These are phyloP conservation scores for Eryngium alpinum DNA, from an alignment of 140 eudicot genomes.

Conservation along the genomic window DNA sequence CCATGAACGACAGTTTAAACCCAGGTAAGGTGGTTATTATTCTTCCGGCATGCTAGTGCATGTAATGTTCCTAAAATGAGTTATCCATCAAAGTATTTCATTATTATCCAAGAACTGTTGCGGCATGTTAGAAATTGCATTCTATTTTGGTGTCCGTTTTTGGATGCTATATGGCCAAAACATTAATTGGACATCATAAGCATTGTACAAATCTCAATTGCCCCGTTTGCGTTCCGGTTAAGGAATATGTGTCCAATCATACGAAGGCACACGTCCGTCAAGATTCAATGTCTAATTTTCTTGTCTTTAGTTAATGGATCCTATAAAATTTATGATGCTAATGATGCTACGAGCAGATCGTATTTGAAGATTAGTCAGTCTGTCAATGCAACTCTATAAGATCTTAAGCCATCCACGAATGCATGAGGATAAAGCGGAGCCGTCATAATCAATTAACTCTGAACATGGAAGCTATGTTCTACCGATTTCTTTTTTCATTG, in stretches of 20 bases:
- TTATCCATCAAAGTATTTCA: conserved; percentile 52
- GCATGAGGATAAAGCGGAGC: conserved; percentile 54
- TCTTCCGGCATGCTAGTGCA: conserved; percentile 73
- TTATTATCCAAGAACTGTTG: conserved; percentile 50
- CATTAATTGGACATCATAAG: conserved; percentile 44
- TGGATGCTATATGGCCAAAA: conserved; percentile 46
- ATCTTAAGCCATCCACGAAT: conserved; percentile 58
- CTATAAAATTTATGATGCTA: conserved; percentile 29
- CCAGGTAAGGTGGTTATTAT: conserved; percentile 73
- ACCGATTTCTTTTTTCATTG: conserved; percentile 33
- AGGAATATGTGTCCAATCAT: conserved; percentile 30
- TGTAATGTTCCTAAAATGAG: conserved; percentile 65
- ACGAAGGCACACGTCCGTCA: conserved; percentile 32
- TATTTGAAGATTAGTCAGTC: conserved; percentile 34
- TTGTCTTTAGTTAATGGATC: conserved; percentile 28
- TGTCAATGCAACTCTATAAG: conserved; percentile 35
- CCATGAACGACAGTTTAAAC: conserved; percentile 49
- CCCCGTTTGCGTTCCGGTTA: conserved; percentile 75
- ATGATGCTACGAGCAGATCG: conserved; percentile 31
- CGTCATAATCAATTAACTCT: conserved; percentile 38
- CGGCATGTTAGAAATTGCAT: conserved; percentile 56
- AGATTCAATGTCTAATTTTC: conserved; percentile 35
- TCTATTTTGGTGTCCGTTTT: conserved; percentile 43
- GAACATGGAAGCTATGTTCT: conserved; percentile 30
- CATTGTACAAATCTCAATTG: conserved; percentile 51